These are phyloP conservation scores for Triangularia verruculosa DNA, from an alignment of 2,329 filamentous ascomycete genomes.

Conservation along the genomic window DNA sequence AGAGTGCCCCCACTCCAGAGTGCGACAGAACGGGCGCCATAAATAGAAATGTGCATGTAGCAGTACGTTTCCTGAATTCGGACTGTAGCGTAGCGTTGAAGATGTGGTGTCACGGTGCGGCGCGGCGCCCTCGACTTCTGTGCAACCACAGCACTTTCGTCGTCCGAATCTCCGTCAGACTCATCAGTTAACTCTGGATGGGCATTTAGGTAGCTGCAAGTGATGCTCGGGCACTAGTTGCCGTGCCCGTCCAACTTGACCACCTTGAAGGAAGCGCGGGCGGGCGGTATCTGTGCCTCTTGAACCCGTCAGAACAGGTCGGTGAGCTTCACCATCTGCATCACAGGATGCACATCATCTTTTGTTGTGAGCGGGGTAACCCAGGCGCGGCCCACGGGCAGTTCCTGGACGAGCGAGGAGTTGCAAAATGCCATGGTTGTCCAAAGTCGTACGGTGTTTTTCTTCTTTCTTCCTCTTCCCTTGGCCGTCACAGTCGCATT, in stretches of 20 bases:
- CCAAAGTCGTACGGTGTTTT: neutral
- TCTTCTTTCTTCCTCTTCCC: neutral
- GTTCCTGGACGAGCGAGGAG: neutral
- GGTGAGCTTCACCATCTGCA: neutral
- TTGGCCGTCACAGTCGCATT: neutral
- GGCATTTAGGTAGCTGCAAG: neutral
- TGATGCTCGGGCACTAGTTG: neutral
- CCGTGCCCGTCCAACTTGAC: slow-evolving; percentile 1
- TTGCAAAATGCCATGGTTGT: neutral
- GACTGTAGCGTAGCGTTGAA: neutral
- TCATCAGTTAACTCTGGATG: neutral
- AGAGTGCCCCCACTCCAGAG: neutral
- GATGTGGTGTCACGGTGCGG: slow-evolving; percentile 24
- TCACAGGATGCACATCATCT: slow-evolving; percentile 7
- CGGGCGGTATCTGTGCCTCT: neutral
- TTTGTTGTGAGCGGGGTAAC: slow-evolving; percentile 9
- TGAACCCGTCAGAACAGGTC: neutral
- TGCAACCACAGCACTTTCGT: slow-evolving; percentile 11
- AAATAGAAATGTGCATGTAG: slow-evolving; percentile 27
- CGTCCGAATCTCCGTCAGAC: neutral
- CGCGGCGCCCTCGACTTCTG: slow-evolving; percentile 9
- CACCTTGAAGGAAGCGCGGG: neutral
- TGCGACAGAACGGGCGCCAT: slow-evolving; percentile 18
- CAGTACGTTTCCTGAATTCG: neutral
- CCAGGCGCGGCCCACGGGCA: no score